These are phyloP conservation scores for Epichloe bromicola DNA, from an alignment of 2,329 filamentous ascomycete genomes.

Conservation along the genomic window DNA sequence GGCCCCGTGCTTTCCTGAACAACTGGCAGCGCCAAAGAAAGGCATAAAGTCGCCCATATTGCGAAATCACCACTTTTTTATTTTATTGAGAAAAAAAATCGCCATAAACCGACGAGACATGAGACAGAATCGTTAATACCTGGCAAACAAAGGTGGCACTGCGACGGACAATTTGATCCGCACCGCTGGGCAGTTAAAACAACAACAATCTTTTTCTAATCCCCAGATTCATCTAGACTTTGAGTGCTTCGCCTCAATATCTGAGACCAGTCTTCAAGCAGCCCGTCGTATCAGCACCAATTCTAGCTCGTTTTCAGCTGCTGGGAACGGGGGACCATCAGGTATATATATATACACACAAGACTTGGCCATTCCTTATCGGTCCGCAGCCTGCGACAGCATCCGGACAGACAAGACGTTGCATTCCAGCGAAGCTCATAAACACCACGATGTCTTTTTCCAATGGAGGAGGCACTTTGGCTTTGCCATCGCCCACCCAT, in stretches of 20 bases:
- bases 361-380: slow-evolving; percentile 15
- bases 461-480: slow-evolving; percentile 59
- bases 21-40: background rate
- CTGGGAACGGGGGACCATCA: background rate
- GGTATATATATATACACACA: background rate
- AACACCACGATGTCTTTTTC: slow-evolving; percentile 41
- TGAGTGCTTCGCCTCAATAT: background rate
- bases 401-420: slow-evolving; percentile 12
- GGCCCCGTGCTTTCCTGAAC: background rate
- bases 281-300: background rate
- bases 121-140: slow-evolving; percentile 2
- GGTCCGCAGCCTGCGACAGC: slow-evolving; percentile 13
- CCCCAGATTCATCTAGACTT: slow-evolving; percentile 1
- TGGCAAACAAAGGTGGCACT: slow-evolving; percentile 2
- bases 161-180: background rate
- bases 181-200: background rate
- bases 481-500: slow-evolving; percentile 75
- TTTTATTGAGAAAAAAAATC: background rate
- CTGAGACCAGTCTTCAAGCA: background rate
- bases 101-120: slow-evolving; percentile 5
- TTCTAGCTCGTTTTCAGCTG: background rate
- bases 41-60: background rate
- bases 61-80: background rate
- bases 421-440: slow-evolving; percentile 13
- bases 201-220: background rate